Base-by-base conservation (phyloP, 495 filamentous ascomycete species). In the Annulohypoxylon maeteangense region DNA sequence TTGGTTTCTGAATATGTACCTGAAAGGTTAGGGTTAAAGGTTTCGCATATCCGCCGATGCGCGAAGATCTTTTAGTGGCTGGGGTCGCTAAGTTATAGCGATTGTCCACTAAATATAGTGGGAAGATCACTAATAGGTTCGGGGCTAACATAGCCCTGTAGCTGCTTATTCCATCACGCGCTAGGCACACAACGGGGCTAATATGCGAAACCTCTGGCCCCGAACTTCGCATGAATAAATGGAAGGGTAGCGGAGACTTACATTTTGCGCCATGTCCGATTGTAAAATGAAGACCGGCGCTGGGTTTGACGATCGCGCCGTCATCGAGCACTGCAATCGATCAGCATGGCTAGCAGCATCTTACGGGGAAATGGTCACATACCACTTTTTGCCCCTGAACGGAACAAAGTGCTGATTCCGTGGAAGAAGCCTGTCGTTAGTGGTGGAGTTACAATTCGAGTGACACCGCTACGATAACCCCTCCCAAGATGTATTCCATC, bases 401-500 rank as follows among this genome's bases (percentile, higher is more conserved):
- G 73, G 59, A 87, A 79, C 11, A 81, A 81, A 0, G 76, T 75
- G 60, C 81, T 85, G 8, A 87, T 80, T 3, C 84, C 84, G n/a
- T 80, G 81, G 16, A 77, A 68, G n/a, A 81, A 75, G 34, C 82
- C 81, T 8, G 78, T 78, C 2, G 72, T 71, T 2, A 76, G 47
- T 18, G 84, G 85, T 20, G 81, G 79, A 0, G 84, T 81, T 31
- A 88, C 78, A 0, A 83, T 83, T 50, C 77, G 76, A 32, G 85
- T 87, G 18, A 88, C 81, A 29, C 86, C 86, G 23, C 84, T 80
- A n/a, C 81, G 75, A 45, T 77, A 78, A 1, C 85, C 82, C 20
- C 80, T 74, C 8, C 65, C 67, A 50, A 87, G 80, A 25, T 76
- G 73, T 67, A 82, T 82, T 3, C 81, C 82, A 20, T 83, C 81